Evolutionary conservation across 768 basidiomycete genomes (phyloP), one percentile per base, ranked within the genome.

Genomic region (Pleurotus platypus): DNA sequence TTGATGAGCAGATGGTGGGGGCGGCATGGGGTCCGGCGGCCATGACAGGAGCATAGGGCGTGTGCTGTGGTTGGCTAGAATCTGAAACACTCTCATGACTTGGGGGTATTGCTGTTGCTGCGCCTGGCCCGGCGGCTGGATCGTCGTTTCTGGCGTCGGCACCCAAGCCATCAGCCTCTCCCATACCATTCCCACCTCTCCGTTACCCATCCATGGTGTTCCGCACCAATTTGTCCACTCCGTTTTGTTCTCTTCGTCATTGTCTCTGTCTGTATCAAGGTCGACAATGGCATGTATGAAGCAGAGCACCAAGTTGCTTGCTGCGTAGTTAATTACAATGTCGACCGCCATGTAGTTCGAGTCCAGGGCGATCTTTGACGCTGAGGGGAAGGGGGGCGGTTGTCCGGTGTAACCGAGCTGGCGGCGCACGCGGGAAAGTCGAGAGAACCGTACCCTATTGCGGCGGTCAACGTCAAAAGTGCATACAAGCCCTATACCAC

Each of bases 171-270:
- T 72, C 58, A 35, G 11, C 30, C 30, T 35, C 30, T 35, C 30
- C 30, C 30, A 35, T 11, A 35, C 30, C 30, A 35, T 35, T 35
- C 30, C 30, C 30, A 35, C 30, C 11, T 35, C 30, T 35, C 30
- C 30, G 30, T 35, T 35, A 35, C 30, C 30, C 82, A 93, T 81
- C 51, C 67, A 69, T 3, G 86, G 86, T 0, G 92, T 92, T 56
- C 89, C 89, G 70, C 92, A 94, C 91, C 92, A 94, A 67, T 92
- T 93, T 1, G 90, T 80, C 92, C 91, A 94, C 30, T 78, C 71
- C 1, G 88, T 85, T 71, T 88, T 92, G 70, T 80, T 70, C 40
- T 59, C 59, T 69, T 91, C 89, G 69, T 92, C 87, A 64, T 91
- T 90, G 76, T 92, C 89, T 8, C 71, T 73, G 26, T 37, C 30